Conservation (phyloP, 2,329 filamentous ascomycete genomes). For the Ascochyta viciae-villosae region DNA sequence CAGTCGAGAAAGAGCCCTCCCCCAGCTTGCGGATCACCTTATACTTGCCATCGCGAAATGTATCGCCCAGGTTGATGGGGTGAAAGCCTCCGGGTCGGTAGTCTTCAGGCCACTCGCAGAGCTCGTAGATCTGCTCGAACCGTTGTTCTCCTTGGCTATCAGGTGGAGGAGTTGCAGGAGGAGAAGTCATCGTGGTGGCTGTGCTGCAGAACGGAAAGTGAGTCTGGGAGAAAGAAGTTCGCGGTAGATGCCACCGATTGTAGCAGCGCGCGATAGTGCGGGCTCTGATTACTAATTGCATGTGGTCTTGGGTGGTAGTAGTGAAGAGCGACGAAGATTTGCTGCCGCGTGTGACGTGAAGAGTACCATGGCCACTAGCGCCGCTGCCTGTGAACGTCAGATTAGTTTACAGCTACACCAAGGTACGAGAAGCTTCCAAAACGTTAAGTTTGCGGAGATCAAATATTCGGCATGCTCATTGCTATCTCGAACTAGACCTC, state of each 20-base stretch:
- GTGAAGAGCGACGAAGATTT: background rate
- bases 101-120: background rate
- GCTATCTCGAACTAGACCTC: no score
- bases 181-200: background rate
- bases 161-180: background rate
- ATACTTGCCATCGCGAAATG: constrained; percentile 4
- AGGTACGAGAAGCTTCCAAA: no score
- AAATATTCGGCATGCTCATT: no score
- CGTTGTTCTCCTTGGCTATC: background rate
- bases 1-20: constrained; percentile 5
- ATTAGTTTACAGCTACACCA: background rate
- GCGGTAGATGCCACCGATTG: background rate
- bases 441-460: no score
- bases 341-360: background rate
- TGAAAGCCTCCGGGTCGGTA: background rate
- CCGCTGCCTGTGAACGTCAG: background rate
- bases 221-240: background rate
- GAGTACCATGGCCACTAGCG: background rate
- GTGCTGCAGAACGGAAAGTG: background rate
- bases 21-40: constrained; percentile 12
- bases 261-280: background rate
- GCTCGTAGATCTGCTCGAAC: background rate
- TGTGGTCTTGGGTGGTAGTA: background rate
- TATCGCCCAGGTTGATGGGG: constrained; percentile 8
- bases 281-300: background rate